A percentile compares a stretch with the other conserved stretches of the same genome.
These are phyloP conservation scores for Monilinia laxa DNA, from an alignment of 2,329 filamentous ascomycete genomes.

Conservation along the genomic window DNA sequence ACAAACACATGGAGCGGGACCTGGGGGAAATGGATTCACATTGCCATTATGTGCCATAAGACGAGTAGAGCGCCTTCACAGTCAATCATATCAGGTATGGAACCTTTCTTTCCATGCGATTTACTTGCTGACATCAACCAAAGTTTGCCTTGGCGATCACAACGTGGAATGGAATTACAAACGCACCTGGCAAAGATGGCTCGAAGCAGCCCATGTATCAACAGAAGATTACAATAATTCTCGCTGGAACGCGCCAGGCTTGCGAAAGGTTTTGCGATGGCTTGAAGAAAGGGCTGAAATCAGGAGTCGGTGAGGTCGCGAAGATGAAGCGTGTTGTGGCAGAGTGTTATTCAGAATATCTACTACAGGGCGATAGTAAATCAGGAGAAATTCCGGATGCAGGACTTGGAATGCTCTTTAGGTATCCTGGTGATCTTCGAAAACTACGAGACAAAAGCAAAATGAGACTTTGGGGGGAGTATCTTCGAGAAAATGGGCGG, in stretches of 20 bases:
- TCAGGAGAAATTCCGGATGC: slow-evolving; percentile 77
- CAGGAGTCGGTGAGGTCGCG: slow-evolving; percentile 83
- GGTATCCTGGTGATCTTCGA: slow-evolving; percentile 90
- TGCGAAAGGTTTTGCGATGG: slow-evolving; percentile 97
- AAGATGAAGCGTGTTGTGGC: slow-evolving; percentile 76
- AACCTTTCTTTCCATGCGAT: slow-evolving; percentile 3
- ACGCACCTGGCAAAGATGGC: slow-evolving; percentile 48
- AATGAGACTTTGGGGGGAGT: slow-evolving; percentile 97
- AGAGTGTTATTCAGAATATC: slow-evolving; percentile 90
- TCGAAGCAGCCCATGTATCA: slow-evolving; percentile 49
- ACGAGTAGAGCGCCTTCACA: slow-evolving; percentile 88
- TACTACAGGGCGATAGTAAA: slow-evolving; percentile 63
- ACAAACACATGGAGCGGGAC: slow-evolving; percentile 88
- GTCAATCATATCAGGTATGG: slow-evolving; percentile 73
- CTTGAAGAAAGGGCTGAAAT: slow-evolving; percentile 83
- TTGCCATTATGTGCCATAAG: slow-evolving; percentile 89
- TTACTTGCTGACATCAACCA: slow-evolving; percentile 30
- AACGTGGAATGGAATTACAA: slow-evolving; percentile 80
- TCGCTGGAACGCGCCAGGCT: slow-evolving; percentile 81
- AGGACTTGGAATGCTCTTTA: slow-evolving; percentile 86
- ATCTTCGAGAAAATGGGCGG: slow-evolving; percentile 89
- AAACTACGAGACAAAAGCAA: slow-evolving; percentile 94
- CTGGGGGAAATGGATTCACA: slow-evolving; percentile 93
- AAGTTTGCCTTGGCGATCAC: slow-evolving; percentile 90
- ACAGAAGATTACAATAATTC: slow-evolving; percentile 87